phyloP scores from a whole-genome alignment of 1,139 yeast species.

The Zhuliangozyma parablackwelliae region DNA sequence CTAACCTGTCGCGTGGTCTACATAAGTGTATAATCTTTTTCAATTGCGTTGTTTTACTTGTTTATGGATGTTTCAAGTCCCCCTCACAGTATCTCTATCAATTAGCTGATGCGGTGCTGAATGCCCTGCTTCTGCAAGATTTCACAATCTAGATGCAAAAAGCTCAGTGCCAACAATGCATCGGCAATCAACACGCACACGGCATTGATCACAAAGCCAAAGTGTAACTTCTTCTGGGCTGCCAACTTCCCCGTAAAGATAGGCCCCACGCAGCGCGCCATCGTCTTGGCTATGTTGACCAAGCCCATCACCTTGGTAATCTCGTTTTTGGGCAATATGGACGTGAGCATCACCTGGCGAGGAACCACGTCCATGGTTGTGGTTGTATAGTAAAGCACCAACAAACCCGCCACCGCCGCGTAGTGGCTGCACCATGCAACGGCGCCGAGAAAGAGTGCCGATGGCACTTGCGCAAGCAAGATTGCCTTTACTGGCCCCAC shows the following conservation, averaged over 20 bases:
- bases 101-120: constrained; percentile 7
- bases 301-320: constrained; percentile 77
- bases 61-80: no score
- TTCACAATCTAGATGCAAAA: constrained; percentile 35
- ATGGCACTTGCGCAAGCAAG: constrained; percentile 72
- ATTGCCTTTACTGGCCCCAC: constrained; percentile 82
- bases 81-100: not conserved
- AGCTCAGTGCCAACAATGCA: constrained; percentile 35
- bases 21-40: no score
- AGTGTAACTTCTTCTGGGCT: constrained; percentile 40
- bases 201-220: constrained; percentile 65
- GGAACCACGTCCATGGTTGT: constrained; percentile 90
- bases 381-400: constrained; percentile 50
- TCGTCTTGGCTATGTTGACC: constrained; percentile 80
- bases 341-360: constrained; percentile 71
- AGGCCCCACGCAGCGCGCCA: constrained; percentile 82
- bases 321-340: constrained; percentile 59
- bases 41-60: no score
- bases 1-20: no score
- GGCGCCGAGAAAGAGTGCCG: constrained; percentile 54
- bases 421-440: constrained; percentile 24
- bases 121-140: constrained; percentile 24
- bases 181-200: constrained; percentile 46
- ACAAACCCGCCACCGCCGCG: constrained; percentile 44
- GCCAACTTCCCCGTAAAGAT: constrained; percentile 74